Conservation (phyloP, 2,329 filamentous ascomycete species). For the Phoma sp. region DNA sequence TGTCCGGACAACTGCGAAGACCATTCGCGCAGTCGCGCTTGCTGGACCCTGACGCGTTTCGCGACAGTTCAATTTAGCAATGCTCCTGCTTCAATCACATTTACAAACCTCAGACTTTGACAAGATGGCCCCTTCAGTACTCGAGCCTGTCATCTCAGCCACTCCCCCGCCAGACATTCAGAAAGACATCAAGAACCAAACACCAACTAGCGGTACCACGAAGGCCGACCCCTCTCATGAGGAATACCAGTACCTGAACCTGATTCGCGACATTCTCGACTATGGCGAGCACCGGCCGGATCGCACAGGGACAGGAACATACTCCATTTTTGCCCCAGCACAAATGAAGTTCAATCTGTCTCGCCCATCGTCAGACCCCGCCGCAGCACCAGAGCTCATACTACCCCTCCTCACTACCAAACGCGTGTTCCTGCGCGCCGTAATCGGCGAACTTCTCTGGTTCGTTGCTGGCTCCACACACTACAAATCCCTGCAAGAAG, state of each 20-base stretch:
- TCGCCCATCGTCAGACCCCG: constrained; percentile 52
- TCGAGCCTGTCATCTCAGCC: constrained; percentile 34
- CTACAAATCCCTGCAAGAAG: constrained; percentile 74
- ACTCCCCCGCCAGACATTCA: constrained; percentile 24
- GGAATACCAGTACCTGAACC: constrained; percentile 90
- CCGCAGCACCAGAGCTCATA: constrained; percentile 61
- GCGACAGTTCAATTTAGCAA: constrained; percentile 19
- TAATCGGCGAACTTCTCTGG: constrained; percentile 94
- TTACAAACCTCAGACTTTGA: background rate
- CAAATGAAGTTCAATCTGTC: constrained; percentile 88
- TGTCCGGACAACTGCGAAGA: constrained; percentile 25
- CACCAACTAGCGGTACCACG: constrained; percentile 11
- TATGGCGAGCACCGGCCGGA: constrained; percentile 89
- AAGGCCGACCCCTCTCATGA: constrained; percentile 64
- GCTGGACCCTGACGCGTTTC: constrained; percentile 33
- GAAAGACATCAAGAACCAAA: constrained; percentile 14
- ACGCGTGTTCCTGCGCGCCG: constrained; percentile 89
- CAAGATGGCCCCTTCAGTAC: constrained; percentile 37
- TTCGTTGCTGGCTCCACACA: constrained; percentile 88
- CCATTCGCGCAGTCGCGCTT: constrained; percentile 43
- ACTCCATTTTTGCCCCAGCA: constrained; percentile 84
- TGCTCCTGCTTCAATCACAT: background rate
- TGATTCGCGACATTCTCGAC: constrained; percentile 83
- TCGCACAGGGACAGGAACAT: constrained; percentile 90
- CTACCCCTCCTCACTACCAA: constrained; percentile 97